Evolutionary conservation across 2,329 filamentous ascomycete species (phyloP), one percentile per base, ranked within the genome.

Genomic region (Neonectria faginata): DNA sequence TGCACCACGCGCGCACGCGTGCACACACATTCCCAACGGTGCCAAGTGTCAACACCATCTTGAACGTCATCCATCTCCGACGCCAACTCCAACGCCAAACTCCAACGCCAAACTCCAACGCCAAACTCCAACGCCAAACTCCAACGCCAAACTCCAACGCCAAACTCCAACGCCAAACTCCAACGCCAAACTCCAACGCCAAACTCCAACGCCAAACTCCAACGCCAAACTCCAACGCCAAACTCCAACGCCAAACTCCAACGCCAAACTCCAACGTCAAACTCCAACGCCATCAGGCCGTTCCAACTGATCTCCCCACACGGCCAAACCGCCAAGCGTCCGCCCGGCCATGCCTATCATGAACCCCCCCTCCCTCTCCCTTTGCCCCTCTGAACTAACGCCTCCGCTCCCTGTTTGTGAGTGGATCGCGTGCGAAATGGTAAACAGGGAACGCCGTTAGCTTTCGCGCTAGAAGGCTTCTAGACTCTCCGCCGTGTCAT

Each of bases 381-480:
- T 22, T 18, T 8, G 20, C 52, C 36, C 36, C 52, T 55, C 45
- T n/a, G 16, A 29, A 9, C 22, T 10, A n/a, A 27, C 45, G 27
- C 27, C 36, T 29, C 52, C 16, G 14, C 10, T n/a, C 25, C n/a
- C 22, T 36, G 27, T 18, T 14, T 48, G 36, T 39, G 14, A 2
- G 42, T 48, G 54, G 18, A 25, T 57, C 29, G 56, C 39, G 56
- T 58, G 56, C 44, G 31, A 20, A 31, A 14, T 12, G 8, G 41
- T n/a, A 41, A 12, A 22, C 27, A 25, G 14, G 53, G 31, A 52
- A 25, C 33, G 9, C 25, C 22, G 53, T 36, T 57, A 33, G 54
- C 45, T 11, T 33, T 31, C 20, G 16, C 58, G 62, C 71, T 74
- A 74, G 71, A 73, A 73, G 63, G 53, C 64, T 73, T 73, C 71